These are phyloP conservation scores for Candida smagusa DNA, from an alignment of 1,139 yeast genomes.

Conservation along the genomic window DNA sequence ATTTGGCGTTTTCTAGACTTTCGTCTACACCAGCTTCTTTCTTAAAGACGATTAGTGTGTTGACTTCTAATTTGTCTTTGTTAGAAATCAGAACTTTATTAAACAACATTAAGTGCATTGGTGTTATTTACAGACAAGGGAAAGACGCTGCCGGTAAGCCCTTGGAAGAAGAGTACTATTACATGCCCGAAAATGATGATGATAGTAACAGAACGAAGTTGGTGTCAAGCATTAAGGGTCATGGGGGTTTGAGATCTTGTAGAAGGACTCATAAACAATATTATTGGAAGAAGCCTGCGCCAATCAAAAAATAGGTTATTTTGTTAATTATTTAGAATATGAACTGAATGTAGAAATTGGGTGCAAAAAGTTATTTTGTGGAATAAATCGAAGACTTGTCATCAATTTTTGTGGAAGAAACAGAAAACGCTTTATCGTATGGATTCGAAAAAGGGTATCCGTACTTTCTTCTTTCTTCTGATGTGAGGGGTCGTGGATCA, in stretches of 20 bases:
- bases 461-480: constrained; percentile 24
- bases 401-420: no score
- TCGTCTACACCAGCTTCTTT: constrained; percentile 80
- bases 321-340: no score
- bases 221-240: constrained; percentile 77
- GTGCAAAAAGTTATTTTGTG: no score
- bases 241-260: constrained; percentile 79
- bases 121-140: constrained; percentile 82
- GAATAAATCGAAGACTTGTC: no score
- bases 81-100: constrained; percentile 52
- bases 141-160: constrained; percentile 97
- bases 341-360: no score
- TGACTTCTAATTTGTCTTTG: constrained; percentile 40
- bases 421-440: constrained; percentile 4
- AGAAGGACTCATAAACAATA: constrained; percentile 93
- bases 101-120: constrained; percentile 57
- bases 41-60: constrained; percentile 57
- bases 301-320: constrained; percentile 32
- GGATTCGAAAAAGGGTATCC: constrained; percentile 30
- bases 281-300: constrained; percentile 77
- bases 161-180: constrained; percentile 89
- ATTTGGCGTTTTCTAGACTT: constrained; percentile 84
- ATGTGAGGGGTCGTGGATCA: constrained; percentile 29
- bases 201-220: constrained; percentile 66
- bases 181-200: constrained; percentile 76